Percentiles rank a stretch among this genome's conserved stretches.
phyloP scores from a whole-genome alignment of 257 asterid genomes.

The Scutellaria minor region DNA sequence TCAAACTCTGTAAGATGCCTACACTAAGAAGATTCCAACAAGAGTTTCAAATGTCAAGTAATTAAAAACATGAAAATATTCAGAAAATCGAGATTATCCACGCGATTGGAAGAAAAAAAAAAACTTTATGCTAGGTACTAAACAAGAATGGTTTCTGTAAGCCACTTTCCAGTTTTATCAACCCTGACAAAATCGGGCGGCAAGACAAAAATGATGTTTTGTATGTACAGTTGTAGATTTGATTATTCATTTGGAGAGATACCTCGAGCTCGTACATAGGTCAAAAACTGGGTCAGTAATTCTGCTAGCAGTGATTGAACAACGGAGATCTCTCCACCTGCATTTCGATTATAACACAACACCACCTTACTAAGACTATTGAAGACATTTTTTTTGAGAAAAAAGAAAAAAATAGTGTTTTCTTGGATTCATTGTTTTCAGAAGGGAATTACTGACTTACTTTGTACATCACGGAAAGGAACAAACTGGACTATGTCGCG shows the following conservation, averaged over 20 bases:
- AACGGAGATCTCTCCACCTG: conserved; percentile 79
- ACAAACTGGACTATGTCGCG: conserved; percentile 98
- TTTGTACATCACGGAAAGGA: conserved; percentile 86
- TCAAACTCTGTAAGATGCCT: background rate
- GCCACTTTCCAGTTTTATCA: conserved; percentile 37
- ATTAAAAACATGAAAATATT: conserved; percentile 28
- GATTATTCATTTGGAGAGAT: conserved; percentile 57
- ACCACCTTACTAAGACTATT: background rate
- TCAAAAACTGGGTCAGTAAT: conserved; percentile 86
- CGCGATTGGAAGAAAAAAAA: conserved; percentile 15
- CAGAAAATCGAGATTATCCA: conserved; percentile 18
- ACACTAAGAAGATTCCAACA: background rate
- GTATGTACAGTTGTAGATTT: conserved; percentile 55
- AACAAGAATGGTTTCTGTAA: conserved; percentile 37
- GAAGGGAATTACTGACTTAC: conserved; percentile 46
- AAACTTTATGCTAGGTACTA: conserved; percentile 30
- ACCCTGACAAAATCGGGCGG: conserved; percentile 39
- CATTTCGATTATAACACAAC: conserved; percentile 30
- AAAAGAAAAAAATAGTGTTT: background rate
- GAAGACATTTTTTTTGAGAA: background rate
- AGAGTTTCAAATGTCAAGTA: conserved; percentile 16
- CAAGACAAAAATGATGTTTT: conserved; percentile 35
- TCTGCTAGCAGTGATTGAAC: conserved; percentile 94
- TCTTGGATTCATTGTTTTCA: too few relatives aligned
- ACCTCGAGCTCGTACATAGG: conserved; percentile 75